Base-by-base conservation (phyloP, 352 stramenopile species). In the Phytophthora tubulina region DNA sequence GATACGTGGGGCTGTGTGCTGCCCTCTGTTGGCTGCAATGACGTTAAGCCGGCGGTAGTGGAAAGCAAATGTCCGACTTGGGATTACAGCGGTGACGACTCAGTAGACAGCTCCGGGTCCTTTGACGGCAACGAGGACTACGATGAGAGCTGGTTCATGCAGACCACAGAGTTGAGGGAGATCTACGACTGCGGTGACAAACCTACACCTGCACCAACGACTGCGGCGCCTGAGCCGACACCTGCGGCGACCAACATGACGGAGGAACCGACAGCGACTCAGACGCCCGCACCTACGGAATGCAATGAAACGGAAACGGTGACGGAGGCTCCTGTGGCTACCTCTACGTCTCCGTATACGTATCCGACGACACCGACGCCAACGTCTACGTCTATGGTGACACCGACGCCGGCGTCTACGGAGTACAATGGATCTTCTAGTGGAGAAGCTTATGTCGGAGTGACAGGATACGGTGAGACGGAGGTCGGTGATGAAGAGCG, bases 1-100 rank as follows among this genome's bases (percentile, higher is more conserved):
- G 61, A 72, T 46, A 78, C 77, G 7, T 87, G 79, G 79, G 77
- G 79, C 49, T 88, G 80, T 21, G 76, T 80, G 21, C 69, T 88
- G 38, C 78, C 80, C 2, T 84, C 78, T 13, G 50, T 84, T 7
- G 72, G 75, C 15, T 86, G 76, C 55, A 68, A 63, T 31, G 35
- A 38, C 30, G 58, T 50, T 3, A 27, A 27, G 21, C 35, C 48
- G 2, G 30, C 7, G 9, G 46, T 50, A 51, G 45, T 46, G 27
- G 70, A 72, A 59, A 56, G 35, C 15, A 21, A 27, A 33, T 82
- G 75, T 21, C 56, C 71, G 52, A 78, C 67, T 42, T 82, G 75
- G 75, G 72, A 80, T 17, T 82, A 69, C 41, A 75, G 59, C 30
- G 68, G 72, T 8, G 57, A 75, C 17, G 64, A 72, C 53, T 51